Conservation (phyloP, 768 basidiomycete genomes). For the Rhodotorula kratochvilovae region DNA sequence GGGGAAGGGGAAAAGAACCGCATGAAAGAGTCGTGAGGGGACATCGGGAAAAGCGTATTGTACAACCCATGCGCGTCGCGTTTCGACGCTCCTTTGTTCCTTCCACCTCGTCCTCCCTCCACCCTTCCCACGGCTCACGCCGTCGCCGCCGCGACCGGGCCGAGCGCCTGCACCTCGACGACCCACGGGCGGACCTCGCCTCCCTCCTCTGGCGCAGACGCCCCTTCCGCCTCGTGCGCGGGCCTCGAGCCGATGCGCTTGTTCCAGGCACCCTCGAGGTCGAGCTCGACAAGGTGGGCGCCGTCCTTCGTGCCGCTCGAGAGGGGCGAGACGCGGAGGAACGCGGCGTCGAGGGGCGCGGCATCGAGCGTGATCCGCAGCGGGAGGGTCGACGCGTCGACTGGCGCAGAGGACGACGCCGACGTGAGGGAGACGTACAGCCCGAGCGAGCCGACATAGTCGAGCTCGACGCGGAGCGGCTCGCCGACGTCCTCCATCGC, state of each 20-base stretch:
- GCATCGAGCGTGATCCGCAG: constrained; percentile 8
- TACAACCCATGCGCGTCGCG: too few relatives aligned
- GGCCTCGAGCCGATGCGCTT: not conserved
- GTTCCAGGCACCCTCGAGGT: constrained; percentile 19
- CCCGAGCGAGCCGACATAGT: constrained; percentile 10
- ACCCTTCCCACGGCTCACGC: too few relatives aligned
- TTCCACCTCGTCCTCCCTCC: too few relatives aligned
- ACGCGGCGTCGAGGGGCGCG: not conserved
- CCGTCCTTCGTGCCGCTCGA: not conserved
- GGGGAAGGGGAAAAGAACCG: too few relatives aligned
- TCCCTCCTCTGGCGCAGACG: not conserved
- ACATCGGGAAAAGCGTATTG: not conserved
- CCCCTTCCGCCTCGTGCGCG: not conserved
- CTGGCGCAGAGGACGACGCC: too few relatives aligned
- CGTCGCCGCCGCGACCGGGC: too few relatives aligned
- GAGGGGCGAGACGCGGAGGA: not conserved
- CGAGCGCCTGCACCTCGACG: not conserved
- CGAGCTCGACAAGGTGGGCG: constrained; percentile 3
- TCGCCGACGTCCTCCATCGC: not conserved
- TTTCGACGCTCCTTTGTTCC: too few relatives aligned
- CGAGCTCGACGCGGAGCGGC: constrained; percentile 18
- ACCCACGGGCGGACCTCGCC: not conserved
- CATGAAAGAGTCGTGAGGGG: not conserved
- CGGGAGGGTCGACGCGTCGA: too few relatives aligned
- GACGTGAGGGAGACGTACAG: not conserved